These are phyloP conservation scores for Teratosphaeria pseudoeucalypti DNA, from an alignment of 2,329 filamentous ascomycete species.

Conservation along the genomic window DNA sequence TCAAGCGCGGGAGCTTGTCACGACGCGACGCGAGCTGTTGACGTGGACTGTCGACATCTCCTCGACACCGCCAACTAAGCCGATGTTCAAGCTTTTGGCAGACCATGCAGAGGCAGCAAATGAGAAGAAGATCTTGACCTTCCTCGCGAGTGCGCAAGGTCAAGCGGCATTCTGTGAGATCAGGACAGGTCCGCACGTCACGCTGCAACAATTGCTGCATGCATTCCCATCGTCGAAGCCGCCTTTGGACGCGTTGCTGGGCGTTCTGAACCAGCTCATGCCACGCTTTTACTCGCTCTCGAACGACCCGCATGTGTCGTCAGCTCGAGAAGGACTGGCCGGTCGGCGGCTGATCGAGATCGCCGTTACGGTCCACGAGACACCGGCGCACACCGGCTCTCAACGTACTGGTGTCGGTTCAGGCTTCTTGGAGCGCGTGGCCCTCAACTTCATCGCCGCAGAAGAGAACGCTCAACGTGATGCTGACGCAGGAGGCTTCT, in stretches of 20 bases:
- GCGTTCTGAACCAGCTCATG: slow-evolving; percentile 78
- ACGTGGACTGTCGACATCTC: slow-evolving; percentile 95
- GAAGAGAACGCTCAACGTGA: slow-evolving; percentile 48
- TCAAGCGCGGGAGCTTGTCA: slow-evolving; percentile 70
- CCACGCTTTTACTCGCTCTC: slow-evolving; percentile 97
- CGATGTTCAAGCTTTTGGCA: slow-evolving; percentile 70
- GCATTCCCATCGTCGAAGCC: slow-evolving; percentile 90
- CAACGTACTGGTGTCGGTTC: slow-evolving; percentile 76
- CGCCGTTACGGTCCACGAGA: slow-evolving; percentile 91
- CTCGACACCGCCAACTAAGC: slow-evolving; percentile 83
- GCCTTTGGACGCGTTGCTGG: slow-evolving; percentile 70
- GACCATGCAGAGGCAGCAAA: slow-evolving; percentile 70
- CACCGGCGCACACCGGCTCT: slow-evolving; percentile 59
- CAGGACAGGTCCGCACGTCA: slow-evolving; percentile 75
- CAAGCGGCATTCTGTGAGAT: slow-evolving; percentile 88
- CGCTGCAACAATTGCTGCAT: slow-evolving; percentile 71
- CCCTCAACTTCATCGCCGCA: slow-evolving; percentile 59
- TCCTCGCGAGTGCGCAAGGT: slow-evolving; percentile 78
- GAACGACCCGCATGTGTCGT: slow-evolving; percentile 81
- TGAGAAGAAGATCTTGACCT: slow-evolving; percentile 82
- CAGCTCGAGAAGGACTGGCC: slow-evolving; percentile 56
- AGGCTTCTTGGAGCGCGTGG: slow-evolving; percentile 84
- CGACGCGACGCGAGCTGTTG: slow-evolving; percentile 81
- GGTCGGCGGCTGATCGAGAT: slow-evolving; percentile 80
- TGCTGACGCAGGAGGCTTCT: slow-evolving; percentile 31